phyloP scores from a whole-genome alignment of 805 yeast genomes.

The Candida cerambycidarum region DNA sequence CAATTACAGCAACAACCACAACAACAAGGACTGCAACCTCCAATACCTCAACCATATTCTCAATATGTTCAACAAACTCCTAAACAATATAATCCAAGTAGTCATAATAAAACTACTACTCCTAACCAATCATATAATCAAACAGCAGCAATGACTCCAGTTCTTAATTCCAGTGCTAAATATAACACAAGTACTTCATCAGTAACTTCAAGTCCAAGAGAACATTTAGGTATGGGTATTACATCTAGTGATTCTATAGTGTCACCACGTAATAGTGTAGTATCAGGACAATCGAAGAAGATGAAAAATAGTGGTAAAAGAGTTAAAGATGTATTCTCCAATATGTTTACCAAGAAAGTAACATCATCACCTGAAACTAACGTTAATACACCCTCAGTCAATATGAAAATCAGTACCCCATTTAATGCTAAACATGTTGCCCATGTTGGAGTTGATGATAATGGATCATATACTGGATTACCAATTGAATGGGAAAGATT shows the following conservation, averaged over 20 bases:
- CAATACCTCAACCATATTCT: slow-evolving; percentile 13
- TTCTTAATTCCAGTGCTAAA: slow-evolving; percentile 17
- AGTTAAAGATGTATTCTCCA: slow-evolving; percentile 59
- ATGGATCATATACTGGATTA: slow-evolving; percentile 87
- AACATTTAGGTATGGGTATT: slow-evolving; percentile 22
- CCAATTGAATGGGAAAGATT: slow-evolving; percentile 92
- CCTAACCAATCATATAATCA: slow-evolving; percentile 21
- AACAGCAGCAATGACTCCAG: slow-evolving; percentile 33
- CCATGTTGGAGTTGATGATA: slow-evolving; percentile 87
- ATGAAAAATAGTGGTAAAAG: slow-evolving; percentile 45
- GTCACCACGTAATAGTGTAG: slow-evolving; percentile 19
- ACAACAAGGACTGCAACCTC: slow-evolving; percentile 13
- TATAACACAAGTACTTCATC: slow-evolving; percentile 7
- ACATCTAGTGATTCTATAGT: slow-evolving; percentile 13
- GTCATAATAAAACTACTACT: slow-evolving; percentile 14
- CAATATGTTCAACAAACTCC: slow-evolving; percentile 6
- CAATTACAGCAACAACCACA: slow-evolving; percentile 1
- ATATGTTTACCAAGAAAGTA: slow-evolving; percentile 44
- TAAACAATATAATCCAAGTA: slow-evolving; percentile 7
- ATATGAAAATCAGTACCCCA: slow-evolving; percentile 80
- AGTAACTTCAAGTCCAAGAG: slow-evolving; percentile 25
- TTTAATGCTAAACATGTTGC: slow-evolving; percentile 87
- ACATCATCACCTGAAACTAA: slow-evolving; percentile 8
- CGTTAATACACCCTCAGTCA: slow-evolving; percentile 19
- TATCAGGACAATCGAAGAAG: slow-evolving; percentile 19